Conservation (phyloP, 106 monocot genomes). For the Apostasia ramifera region DNA sequence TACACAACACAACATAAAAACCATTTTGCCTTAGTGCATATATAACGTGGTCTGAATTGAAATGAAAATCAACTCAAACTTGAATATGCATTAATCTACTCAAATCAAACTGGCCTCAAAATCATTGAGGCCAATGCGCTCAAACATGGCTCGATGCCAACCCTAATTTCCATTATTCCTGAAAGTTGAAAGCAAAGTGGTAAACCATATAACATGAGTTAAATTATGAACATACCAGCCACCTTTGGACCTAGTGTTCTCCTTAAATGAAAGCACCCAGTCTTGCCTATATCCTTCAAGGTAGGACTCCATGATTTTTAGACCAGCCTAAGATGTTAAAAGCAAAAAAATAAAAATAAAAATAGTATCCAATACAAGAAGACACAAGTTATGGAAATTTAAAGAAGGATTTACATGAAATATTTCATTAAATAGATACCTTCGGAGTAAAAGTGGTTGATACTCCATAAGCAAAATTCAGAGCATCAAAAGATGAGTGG, state of each 20-base stretch:
- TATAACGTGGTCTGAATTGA: too few species aligned
- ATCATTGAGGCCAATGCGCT: too few species aligned
- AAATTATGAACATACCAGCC: conserved; percentile 56
- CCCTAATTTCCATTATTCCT: too few species aligned
- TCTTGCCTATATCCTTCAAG: conserved; percentile 96
- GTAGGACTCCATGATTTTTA: conserved; percentile 79
- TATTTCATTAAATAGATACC: conserved; percentile 22
- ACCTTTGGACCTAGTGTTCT: conserved; percentile 62
- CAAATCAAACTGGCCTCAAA: too few species aligned
- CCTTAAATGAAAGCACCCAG: conserved; percentile 85
- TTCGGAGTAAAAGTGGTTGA: conserved; percentile 68
- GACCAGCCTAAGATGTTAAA: conserved; percentile 55
- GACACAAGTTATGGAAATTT: not conserved
- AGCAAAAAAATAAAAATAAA: not conserved
- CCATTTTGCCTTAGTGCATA: too few species aligned
- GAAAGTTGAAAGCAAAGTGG: not conserved
- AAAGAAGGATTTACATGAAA: not conserved
- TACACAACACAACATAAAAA: too few species aligned
- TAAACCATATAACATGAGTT: not conserved
- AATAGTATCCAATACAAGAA: not conserved
- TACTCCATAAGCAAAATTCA: conserved; percentile 75
- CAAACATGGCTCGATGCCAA: too few species aligned
- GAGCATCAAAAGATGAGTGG: conserved; percentile 79
- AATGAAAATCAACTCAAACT: too few species aligned
- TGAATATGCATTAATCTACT: too few species aligned